Base-by-base conservation (phyloP, 2,329 filamentous ascomycete species). In the Pleomassaria siparia region DNA sequence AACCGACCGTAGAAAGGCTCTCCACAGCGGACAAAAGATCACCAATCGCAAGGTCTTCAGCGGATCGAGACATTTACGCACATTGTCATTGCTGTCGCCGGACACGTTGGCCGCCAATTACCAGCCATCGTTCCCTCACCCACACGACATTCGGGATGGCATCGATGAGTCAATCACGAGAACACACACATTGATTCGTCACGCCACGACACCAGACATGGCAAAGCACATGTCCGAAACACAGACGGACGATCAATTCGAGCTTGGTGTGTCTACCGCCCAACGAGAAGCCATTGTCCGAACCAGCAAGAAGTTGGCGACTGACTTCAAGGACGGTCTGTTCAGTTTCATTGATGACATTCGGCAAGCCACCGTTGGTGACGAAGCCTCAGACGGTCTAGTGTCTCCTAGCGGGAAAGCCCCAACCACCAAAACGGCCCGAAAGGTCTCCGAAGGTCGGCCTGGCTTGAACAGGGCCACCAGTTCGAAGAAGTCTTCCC, bases 291-390 rank as follows among this genome's bases (percentile, higher is more conserved):
- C 64, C 35, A 51, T 73, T 21, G 58, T 72, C 25, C 68, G 67
- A 46, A 71, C 70, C 7, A 70, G 77, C 49, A 91, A 91, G 66
- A 89, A 94, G 69, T 86, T 96, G 71, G 88, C 91, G 13, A 87
- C 89, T 50, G 94, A 96, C 71, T 85, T 99, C 70, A 89, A 86
- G 67, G 84, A 94, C 43, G 92, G 94, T 2, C 75, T 99, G 40
- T 91, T 88, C 84, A 96, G 89, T 1, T 99, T 99, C 71, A 84
- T 96, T 50, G 94, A 97, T 68, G 94, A 99, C 66, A 84, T 99
- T 40, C 82, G 91, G 56, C 94, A 97, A 72, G 95, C 92, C 12
- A 96, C 94, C 0, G 91, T 99, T 6, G 94, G 94, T 20, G 94
- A 99, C 45, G 94, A 99, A 74, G 89, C 83, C 33, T 74, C 73